Conservation (phyloP, 2,329 filamentous ascomycete species). For the Madurella fahalii region DNA sequence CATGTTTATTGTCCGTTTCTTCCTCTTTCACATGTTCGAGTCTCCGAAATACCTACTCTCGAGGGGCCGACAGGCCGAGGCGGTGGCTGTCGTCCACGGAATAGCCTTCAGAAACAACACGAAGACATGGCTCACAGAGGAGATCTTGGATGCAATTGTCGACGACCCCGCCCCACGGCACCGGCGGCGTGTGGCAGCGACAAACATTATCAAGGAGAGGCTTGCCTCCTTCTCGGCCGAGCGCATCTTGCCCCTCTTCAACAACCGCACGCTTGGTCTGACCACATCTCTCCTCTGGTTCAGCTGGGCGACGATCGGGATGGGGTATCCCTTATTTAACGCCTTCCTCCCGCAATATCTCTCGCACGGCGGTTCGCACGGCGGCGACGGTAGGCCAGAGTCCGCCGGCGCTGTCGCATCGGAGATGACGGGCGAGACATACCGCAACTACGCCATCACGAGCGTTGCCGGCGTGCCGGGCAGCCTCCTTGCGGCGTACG, state of each 20-base stretch:
- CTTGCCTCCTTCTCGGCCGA: conserved; percentile 63
- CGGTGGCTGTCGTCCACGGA: conserved; percentile 73
- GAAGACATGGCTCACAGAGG: conserved; percentile 73
- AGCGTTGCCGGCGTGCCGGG: conserved; percentile 73
- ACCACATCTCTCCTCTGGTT: conserved; percentile 65
- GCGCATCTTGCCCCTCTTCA: conserved; percentile 64
- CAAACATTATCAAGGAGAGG: conserved; percentile 51
- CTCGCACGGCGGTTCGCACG: conserved; percentile 44
- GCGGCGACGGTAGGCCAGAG: too few relatives aligned
- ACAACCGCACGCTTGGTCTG: conserved; percentile 46
- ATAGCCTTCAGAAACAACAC: conserved; percentile 67
- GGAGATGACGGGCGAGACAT: conserved; percentile 49
- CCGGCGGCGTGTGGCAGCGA: conserved; percentile 28
- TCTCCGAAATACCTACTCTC: conserved; percentile 81
- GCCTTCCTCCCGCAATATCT: conserved; percentile 87
- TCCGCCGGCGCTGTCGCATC: conserved; percentile 31
- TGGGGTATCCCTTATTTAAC: conserved; percentile 86
- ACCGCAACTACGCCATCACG: conserved; percentile 80
- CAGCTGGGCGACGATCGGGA: conserved; percentile 76
- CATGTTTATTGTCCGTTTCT: conserved; percentile 77
- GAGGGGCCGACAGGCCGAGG: conserved; percentile 70
- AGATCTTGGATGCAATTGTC: conserved; percentile 57
- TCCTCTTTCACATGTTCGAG: conserved; percentile 77
- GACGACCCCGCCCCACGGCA: conserved; percentile 28
- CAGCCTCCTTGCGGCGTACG: conserved; percentile 67